phyloP scores from a whole-genome alignment of 495 filamentous ascomycete species.

The Cenococcum geophilum region DNA sequence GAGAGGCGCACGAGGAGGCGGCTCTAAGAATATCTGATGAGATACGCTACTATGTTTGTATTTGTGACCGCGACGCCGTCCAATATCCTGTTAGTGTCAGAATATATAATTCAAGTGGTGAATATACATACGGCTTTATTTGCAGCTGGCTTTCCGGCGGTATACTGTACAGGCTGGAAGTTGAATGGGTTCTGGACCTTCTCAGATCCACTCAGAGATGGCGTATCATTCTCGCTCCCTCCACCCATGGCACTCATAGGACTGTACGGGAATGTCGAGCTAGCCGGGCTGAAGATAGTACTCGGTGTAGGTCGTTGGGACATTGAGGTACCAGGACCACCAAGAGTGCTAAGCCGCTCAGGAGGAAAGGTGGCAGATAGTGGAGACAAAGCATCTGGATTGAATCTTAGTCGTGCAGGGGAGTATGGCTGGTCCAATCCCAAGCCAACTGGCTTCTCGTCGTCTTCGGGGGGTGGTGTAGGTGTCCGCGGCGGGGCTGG shows the following conservation, averaged over 20 bases:
- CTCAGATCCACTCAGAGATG: constrained; percentile 39
- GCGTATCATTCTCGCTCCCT: constrained; percentile 35
- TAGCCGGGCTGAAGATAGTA: constrained; percentile 20
- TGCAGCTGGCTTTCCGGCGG: constrained; percentile 66
- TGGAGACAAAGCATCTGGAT: constrained; percentile 61
- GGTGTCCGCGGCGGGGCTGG: constrained; percentile 62
- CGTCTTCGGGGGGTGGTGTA: constrained; percentile 59
- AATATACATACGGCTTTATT: constrained; percentile 63
- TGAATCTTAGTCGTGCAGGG: constrained; percentile 43
- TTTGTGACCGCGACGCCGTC: constrained; percentile 89
- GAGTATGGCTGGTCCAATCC: constrained; percentile 36
- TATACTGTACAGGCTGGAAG: constrained; percentile 63
- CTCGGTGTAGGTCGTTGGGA: constrained; percentile 26
- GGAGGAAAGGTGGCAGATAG: constrained; percentile 48
- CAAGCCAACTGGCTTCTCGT: constrained; percentile 34
- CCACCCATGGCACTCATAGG: constrained; percentile 26
- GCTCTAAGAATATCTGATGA: constrained; percentile 94
- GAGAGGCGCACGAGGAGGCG: constrained; percentile 78
- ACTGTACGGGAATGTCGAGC: constrained; percentile 23
- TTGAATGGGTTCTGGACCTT: constrained; percentile 70
- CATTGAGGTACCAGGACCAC: constrained; percentile 17
- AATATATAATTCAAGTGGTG: not conserved
- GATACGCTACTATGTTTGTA: constrained; percentile 97
- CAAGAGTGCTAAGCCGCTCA: constrained; percentile 33
- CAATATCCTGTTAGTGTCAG: constrained; percentile 50